These are phyloP conservation scores for Caryopteris hybrid DNA, from an alignment of 305 asterid genomes.

Conservation along the genomic window DNA sequence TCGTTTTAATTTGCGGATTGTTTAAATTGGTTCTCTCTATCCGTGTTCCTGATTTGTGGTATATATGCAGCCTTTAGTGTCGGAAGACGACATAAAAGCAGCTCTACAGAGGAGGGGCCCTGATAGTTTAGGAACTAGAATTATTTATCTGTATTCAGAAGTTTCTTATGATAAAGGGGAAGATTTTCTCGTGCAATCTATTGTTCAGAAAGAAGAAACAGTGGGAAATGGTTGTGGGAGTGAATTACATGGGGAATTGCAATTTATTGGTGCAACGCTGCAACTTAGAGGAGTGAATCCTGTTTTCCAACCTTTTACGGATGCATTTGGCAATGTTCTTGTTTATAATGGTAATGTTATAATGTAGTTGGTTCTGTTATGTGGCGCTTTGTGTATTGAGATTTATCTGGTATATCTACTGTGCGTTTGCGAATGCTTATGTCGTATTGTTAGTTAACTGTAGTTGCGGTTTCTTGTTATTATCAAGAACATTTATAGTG, in stretches of 20 bases:
- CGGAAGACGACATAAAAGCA: conserved; percentile 51
- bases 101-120: conserved; percentile 84
- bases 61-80: conserved; percentile 36
- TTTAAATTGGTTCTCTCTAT: background rate
- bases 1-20: background rate
- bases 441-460: background rate
- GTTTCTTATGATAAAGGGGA: conserved; percentile 14
- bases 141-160: conserved; percentile 32
- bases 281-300: conserved; percentile 78
- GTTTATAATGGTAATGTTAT: conserved; percentile 67
- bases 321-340: conserved; percentile 66
- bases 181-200: conserved; percentile 22
- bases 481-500: background rate
- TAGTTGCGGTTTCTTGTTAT: background rate
- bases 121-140: conserved; percentile 64
- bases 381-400: background rate
- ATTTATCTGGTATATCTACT: background rate
- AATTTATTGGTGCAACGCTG: conserved; percentile 78
- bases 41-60: background rate
- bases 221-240: conserved; percentile 27
- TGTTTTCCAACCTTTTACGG: conserved; percentile 72
- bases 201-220: conserved; percentile 26
- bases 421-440: background rate
- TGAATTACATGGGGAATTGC: conserved; percentile 35
- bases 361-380: background rate